A percentile compares a stretch with the other conserved stretches of the same genome.
Evolutionary conservation across 139 green algal species (phyloP).

Genomic region (Picocystis salinarum): DNA sequence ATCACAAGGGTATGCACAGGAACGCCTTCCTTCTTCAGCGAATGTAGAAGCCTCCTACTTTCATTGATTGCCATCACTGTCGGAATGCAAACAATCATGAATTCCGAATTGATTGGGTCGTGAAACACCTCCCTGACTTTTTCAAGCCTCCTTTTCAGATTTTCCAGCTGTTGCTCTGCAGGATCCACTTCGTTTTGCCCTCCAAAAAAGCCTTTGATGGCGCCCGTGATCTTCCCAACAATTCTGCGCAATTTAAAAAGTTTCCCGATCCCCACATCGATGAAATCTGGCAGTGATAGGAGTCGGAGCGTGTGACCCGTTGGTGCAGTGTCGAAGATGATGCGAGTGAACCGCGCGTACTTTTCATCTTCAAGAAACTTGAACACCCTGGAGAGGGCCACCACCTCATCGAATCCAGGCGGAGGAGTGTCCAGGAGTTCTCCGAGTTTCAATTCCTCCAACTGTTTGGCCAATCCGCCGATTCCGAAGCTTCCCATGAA

Average conservation of each 20-base stretch:
- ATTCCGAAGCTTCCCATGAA: slow-evolving; percentile 68
- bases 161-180: background rate
- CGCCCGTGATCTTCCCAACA: slow-evolving; percentile 25
- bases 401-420: slow-evolving; percentile 80
- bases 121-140: slow-evolving; percentile 73
- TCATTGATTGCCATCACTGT: slow-evolving; percentile 88
- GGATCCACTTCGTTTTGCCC: background rate
- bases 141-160: slow-evolving; percentile 39
- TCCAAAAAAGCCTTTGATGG: slow-evolving; percentile 74
- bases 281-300: slow-evolving; percentile 87
- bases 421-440: slow-evolving; percentile 94
- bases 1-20: slow-evolving; percentile 69
- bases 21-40: slow-evolving; percentile 55
- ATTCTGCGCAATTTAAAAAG: slow-evolving; percentile 21
- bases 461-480: slow-evolving; percentile 43
- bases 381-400: slow-evolving; percentile 72
- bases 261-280: slow-evolving; percentile 67
- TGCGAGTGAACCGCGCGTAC: slow-evolving; percentile 79
- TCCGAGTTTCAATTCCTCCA: slow-evolving; percentile 79
- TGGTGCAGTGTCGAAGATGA: slow-evolving; percentile 96
- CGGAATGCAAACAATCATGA: slow-evolving; percentile 94
- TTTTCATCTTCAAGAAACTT: slow-evolving; percentile 82
- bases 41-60: slow-evolving; percentile 46
- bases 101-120: slow-evolving; percentile 63
- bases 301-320: slow-evolving; percentile 85